A percentile compares a stretch with the other conserved stretches of the same genome.
Evolutionary conservation across 495 filamentous ascomycete species (phyloP).

Genomic region (Bathelium albidoporum): DNA sequence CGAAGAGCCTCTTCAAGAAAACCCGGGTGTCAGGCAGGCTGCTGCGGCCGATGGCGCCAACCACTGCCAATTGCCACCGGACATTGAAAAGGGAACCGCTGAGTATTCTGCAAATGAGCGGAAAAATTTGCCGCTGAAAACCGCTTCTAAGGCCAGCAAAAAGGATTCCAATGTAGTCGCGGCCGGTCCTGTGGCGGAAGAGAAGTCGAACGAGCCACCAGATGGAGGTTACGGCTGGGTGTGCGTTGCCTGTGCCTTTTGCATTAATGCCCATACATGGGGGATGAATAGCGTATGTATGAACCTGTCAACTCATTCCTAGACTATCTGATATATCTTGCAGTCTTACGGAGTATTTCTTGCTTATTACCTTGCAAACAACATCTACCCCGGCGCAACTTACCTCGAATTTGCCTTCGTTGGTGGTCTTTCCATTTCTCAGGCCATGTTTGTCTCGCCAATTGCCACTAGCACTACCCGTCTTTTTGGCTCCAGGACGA

Average conservation of each 20-base stretch:
- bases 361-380: slow-evolving; percentile 37
- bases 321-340: not conserved
- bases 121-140: not conserved
- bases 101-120: not conserved
- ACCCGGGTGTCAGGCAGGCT: not conserved
- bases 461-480: slow-evolving; percentile 34
- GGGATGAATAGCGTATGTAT: slow-evolving; percentile 28
- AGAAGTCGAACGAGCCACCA: slow-evolving; percentile 24
- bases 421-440: slow-evolving; percentile 41
- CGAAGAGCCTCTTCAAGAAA: not conserved
- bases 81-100: not conserved
- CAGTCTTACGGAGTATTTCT: slow-evolving; percentile 42
- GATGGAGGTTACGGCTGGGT: slow-evolving; percentile 45
- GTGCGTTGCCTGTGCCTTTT: slow-evolving; percentile 27
- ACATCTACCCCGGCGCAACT: slow-evolving; percentile 36
- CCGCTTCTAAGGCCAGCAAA: not conserved
- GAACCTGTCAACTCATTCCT: not conserved
- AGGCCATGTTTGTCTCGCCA: slow-evolving; percentile 40
- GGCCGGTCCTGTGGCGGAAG: not conserved
- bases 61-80: not conserved
- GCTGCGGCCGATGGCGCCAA: not conserved
- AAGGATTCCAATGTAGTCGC: not conserved
- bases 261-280: slow-evolving; percentile 39
- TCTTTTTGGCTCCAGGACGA: slow-evolving; percentile 29
- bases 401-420: slow-evolving; percentile 43